Conservation (phyloP, 1,139 yeast species). For the Diutina siamensis region DNA sequence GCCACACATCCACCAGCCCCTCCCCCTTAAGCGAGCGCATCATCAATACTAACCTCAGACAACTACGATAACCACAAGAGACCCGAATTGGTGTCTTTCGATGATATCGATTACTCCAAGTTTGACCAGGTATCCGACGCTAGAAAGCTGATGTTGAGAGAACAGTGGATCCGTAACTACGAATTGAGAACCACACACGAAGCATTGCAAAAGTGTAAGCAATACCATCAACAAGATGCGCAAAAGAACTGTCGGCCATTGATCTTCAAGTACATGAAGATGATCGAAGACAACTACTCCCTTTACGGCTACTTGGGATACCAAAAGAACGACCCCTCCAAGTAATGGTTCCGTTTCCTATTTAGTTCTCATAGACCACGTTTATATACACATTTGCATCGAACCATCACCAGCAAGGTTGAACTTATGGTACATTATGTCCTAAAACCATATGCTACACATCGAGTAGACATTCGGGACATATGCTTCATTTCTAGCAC, state of each 20-base stretch:
- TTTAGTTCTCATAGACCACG: neutral
- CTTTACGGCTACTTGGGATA: constrained; percentile 68
- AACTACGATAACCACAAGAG: constrained; percentile 42
- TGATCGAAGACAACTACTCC: constrained; percentile 52
- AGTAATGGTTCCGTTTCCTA: constrained; percentile 21
- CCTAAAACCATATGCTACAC: no score
- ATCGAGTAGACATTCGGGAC: no score
- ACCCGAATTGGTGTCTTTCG: constrained; percentile 73
- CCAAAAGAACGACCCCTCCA: constrained; percentile 77
- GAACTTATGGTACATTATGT: no score
- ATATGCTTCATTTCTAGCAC: no score
- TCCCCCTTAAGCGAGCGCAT: neutral
- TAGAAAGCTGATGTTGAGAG: constrained; percentile 66
- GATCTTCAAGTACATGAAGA: constrained; percentile 66
- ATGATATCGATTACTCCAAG: constrained; percentile 69
- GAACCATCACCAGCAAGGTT: neutral
- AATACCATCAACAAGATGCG: constrained; percentile 69
- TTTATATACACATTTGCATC: neutral
- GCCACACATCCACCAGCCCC: neutral
- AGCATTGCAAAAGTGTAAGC: constrained; percentile 67
- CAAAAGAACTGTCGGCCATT: constrained; percentile 50
- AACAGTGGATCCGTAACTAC: constrained; percentile 66
- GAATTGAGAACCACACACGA: constrained; percentile 60
- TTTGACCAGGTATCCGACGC: constrained; percentile 53
- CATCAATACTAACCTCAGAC: constrained; percentile 2